phyloP scores from a whole-genome alignment of 148 eudicot species.

The Rhododendron henanense region DNA sequence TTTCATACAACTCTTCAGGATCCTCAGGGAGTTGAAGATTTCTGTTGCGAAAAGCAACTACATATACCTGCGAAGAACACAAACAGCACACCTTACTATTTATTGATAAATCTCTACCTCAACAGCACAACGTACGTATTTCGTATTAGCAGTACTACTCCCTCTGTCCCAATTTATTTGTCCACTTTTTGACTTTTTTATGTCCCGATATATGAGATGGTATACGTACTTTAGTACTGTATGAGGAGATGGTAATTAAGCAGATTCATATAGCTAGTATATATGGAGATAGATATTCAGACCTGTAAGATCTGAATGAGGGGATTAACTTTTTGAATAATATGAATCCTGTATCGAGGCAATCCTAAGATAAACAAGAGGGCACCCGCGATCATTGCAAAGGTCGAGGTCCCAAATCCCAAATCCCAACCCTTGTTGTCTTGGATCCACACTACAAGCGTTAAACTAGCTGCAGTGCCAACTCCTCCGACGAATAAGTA shows the following conservation, averaged over 20 bases:
- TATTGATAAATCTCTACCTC: background rate
- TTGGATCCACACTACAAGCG: slow-evolving; percentile 38
- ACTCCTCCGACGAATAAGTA: slow-evolving; percentile 19
- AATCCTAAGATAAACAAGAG: slow-evolving; percentile 2
- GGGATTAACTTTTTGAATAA: slow-evolving; percentile 25
- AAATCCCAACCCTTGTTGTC: slow-evolving; percentile 39
- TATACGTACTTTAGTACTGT: too few species aligned
- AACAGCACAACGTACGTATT: too few species aligned
- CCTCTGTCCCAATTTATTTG: too few species aligned
- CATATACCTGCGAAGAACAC: slow-evolving; percentile 24
- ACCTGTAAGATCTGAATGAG: slow-evolving; percentile 44
- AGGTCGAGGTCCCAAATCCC: slow-evolving; percentile 25
- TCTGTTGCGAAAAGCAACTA: slow-evolving; percentile 38
- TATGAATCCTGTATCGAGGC: slow-evolving; percentile 24
- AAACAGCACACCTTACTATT: background rate
- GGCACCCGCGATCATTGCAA: slow-evolving; percentile 28
- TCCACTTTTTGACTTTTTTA: too few species aligned
- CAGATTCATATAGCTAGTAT: background rate
- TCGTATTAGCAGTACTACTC: too few species aligned
- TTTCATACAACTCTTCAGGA: slow-evolving; percentile 33
- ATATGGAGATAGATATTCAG: background rate
- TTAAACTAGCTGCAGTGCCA: slow-evolving; percentile 28
- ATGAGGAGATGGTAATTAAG: too few species aligned
- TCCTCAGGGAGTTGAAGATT: slow-evolving; percentile 34
- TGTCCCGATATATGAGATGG: too few species aligned